phyloP scores from a whole-genome alignment of 2,329 filamentous ascomycete genomes.

The Penicillium capsulatum region DNA sequence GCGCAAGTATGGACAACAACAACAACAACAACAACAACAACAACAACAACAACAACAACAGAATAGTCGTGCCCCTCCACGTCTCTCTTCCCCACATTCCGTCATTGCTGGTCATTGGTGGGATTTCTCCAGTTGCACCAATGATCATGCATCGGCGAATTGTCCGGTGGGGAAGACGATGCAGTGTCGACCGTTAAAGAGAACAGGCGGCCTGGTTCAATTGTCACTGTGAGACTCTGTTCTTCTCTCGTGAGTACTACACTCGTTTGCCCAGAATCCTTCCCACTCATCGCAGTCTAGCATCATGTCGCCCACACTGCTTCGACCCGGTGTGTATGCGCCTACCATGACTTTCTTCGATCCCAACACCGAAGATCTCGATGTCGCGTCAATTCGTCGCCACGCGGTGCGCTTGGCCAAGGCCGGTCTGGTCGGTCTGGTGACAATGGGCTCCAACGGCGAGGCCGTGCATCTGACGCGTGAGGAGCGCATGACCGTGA shows the following conservation, averaged over 20 bases:
- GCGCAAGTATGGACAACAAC: too few relatives aligned
- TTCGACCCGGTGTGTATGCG: constrained; percentile 79
- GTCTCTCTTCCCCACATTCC: constrained; percentile 18
- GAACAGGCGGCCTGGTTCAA: constrained; percentile 1
- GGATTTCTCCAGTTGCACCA: constrained; percentile 18
- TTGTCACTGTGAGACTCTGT: constrained; percentile 1
- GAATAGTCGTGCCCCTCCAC: constrained; percentile 10
- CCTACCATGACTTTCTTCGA: constrained; percentile 91
- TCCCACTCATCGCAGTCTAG: constrained; percentile 1
- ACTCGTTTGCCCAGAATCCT: too few relatives aligned
- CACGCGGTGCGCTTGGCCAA: constrained; percentile 74
- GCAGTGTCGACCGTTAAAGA: constrained; percentile 4
- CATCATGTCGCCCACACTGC: constrained; percentile 48
- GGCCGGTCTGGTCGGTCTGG: constrained; percentile 74
- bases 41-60: too few relatives aligned
- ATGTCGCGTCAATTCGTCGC: constrained; percentile 72
- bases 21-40: too few relatives aligned
- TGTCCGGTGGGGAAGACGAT: constrained; percentile 18
- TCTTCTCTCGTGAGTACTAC: too few relatives aligned
- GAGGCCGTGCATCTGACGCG: constrained; percentile 81
- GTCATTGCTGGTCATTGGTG: constrained; percentile 15
- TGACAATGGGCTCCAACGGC: constrained; percentile 86
- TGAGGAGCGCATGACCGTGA: constrained; percentile 71
- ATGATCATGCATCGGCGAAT: constrained; percentile 17
- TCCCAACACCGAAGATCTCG: constrained; percentile 75